Base-by-base conservation (phyloP, 495 filamentous ascomycete species). In the Penicillium cataractarum region DNA sequence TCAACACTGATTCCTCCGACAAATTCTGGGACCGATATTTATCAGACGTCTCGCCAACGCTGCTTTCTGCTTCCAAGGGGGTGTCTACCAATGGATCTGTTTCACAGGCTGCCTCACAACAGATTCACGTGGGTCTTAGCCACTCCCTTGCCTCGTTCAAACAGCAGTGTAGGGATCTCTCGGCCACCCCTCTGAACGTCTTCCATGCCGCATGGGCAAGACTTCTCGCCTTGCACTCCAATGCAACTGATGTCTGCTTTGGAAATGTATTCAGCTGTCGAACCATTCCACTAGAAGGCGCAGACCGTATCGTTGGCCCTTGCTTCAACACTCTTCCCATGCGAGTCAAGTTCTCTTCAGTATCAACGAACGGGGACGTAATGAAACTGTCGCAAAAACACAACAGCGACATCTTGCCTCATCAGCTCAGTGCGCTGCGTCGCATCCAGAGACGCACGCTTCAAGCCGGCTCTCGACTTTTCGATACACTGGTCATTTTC, bases 251-350 rank as follows among this genome's bases (percentile, higher is more conserved):
- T 63, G 65, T 96, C n/a, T 93, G 90, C 74, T 95, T 96, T 58
- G 92, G 92, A 0, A 92, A 86, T 64, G 87, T 95, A 7, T 83
- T 92, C 57, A 91, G 84, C 65, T 92, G 92, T 1, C 85, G 92
- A 35, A 87, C 86, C 0, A 66, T 90, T 12, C 74, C 87, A 3
- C 68, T 92, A 7, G 80, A 89, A 17, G 80, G 80, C 2, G 80
- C 92, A 22, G 86, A 92, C 35, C 75, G 79, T 8, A 84, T 94
- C 7, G 84, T 94, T 24, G 90, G 89, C 2, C 92, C 92, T 3
- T 93, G 90, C 70, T 94, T 96, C 78, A 95, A 94, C 67, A 94
- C 92, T 0, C 75, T 95, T 22, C 90, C 92, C 3, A 69, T 92
- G 13, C 80, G 91, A 29, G 71, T 89, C 55, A 70, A 84, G 31